Evolutionary conservation across 352 stramenopile species (phyloP).

Genomic region (Phytophthora ramorum): DNA sequence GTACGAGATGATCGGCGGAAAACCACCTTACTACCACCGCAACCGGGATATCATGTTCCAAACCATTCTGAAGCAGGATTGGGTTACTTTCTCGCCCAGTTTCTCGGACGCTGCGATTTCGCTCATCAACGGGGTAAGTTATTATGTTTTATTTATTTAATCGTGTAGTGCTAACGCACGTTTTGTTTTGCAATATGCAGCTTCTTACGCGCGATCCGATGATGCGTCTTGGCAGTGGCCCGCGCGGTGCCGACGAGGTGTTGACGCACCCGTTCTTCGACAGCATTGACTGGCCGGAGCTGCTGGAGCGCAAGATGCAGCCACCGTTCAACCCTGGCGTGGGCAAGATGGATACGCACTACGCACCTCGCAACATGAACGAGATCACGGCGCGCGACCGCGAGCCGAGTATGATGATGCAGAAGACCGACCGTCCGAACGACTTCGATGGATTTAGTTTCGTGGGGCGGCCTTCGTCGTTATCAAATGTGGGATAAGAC

Average conservation of each 20-base stretch:
- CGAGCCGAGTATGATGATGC: slow-evolving; percentile 78
- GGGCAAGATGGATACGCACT: slow-evolving; percentile 88
- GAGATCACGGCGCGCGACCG: slow-evolving; percentile 89
- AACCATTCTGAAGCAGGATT: slow-evolving; percentile 92
- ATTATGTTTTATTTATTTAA: slow-evolving; percentile 5
- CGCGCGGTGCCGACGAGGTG: slow-evolving; percentile 88
- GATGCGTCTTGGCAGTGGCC: slow-evolving; percentile 94
- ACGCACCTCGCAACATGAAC: slow-evolving; percentile 87
- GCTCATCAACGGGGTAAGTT: slow-evolving; percentile 93
- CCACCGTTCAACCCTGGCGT: slow-evolving; percentile 91
- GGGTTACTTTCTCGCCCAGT: slow-evolving; percentile 95
- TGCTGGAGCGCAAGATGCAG: slow-evolving; percentile 82
- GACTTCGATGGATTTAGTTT: slow-evolving; percentile 93
- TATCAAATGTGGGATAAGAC: slow-evolving; percentile 58
- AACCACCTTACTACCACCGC: slow-evolving; percentile 91
- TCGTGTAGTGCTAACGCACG: slow-evolving; percentile 25
- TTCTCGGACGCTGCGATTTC: slow-evolving; percentile 91
- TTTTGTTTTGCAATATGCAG: slow-evolving; percentile 48
- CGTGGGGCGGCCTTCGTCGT: slow-evolving; percentile 82
- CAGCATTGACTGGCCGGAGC: slow-evolving; percentile 90
- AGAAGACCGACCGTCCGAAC: slow-evolving; percentile 64
- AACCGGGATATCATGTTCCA: slow-evolving; percentile 94
- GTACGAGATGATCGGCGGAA: slow-evolving; percentile 97
- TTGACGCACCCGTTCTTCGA: slow-evolving; percentile 94
- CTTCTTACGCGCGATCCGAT: slow-evolving; percentile 97